These are phyloP conservation scores for Neonectria magnoliae DNA, from an alignment of 2,329 filamentous ascomycete species.

Conservation along the genomic window DNA sequence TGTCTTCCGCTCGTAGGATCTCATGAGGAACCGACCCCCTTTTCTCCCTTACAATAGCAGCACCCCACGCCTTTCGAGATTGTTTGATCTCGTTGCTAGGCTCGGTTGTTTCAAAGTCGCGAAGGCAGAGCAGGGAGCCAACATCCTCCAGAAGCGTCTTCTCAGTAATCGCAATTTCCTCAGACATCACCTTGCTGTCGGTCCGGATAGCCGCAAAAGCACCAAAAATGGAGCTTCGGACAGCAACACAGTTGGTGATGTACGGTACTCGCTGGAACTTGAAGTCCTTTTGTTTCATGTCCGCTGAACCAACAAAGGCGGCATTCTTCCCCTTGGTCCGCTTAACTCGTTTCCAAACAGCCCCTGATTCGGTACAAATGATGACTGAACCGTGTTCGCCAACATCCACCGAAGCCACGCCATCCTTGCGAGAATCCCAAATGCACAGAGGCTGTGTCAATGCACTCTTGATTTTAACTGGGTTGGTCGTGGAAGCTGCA, in stretches of 20 bases:
- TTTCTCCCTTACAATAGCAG: slow-evolving; percentile 53
- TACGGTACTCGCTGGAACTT: slow-evolving; percentile 94
- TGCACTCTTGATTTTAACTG: slow-evolving; percentile 86
- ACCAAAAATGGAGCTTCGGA: slow-evolving; percentile 88
- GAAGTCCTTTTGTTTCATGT: slow-evolving; percentile 83
- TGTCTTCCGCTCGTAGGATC: slow-evolving; percentile 69
- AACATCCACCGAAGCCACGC: slow-evolving; percentile 85
- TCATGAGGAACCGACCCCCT: slow-evolving; percentile 61
- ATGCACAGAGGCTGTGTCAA: slow-evolving; percentile 82
- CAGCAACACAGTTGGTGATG: slow-evolving; percentile 83
- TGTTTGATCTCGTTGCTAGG: slow-evolving; percentile 43
- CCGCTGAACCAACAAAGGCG: slow-evolving; percentile 55
- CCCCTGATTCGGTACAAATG: slow-evolving; percentile 89
- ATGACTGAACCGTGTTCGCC: slow-evolving; percentile 96
- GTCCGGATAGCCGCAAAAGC: slow-evolving; percentile 88
- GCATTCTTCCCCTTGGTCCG: slow-evolving; percentile 82
- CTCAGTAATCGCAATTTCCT: slow-evolving; percentile 72
- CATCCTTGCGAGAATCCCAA: slow-evolving; percentile 89
- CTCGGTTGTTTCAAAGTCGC: slow-evolving; percentile 63
- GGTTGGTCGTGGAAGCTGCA: slow-evolving; percentile 86
- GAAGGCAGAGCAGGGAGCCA: slow-evolving; percentile 73
- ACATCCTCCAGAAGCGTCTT: slow-evolving; percentile 80
- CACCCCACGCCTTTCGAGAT: slow-evolving; percentile 53
- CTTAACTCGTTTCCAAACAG: slow-evolving; percentile 90
- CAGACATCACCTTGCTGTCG: slow-evolving; percentile 83